Conservation (phyloP, 2,329 filamentous ascomycete genomes). For the Colletotrichum coccodes region DNA sequence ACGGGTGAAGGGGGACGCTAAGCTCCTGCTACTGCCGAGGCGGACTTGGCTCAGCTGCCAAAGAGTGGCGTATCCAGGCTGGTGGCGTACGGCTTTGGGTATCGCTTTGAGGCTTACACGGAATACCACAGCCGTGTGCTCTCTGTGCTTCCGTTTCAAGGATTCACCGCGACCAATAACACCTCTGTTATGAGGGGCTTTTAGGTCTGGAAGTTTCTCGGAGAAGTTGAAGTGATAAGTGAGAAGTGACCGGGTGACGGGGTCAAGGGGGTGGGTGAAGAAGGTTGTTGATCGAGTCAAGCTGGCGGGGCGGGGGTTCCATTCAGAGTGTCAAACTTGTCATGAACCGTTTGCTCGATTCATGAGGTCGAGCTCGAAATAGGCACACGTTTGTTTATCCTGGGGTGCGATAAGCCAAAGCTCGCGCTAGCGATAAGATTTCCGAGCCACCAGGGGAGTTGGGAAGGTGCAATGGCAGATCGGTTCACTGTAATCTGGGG, state of each 20-base stretch:
- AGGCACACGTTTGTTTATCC: neutral
- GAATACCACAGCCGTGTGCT: neutral
- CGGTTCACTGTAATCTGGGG: neutral
- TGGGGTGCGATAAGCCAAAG: neutral
- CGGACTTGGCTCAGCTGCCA: slow-evolving; percentile 7
- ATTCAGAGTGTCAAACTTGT: neutral
- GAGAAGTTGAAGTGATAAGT: neutral
- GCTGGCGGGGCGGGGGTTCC: neutral
- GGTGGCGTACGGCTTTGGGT: neutral
- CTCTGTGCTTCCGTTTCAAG: neutral
- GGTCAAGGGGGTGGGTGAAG: neutral
- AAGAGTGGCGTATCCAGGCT: slow-evolving; percentile 5
- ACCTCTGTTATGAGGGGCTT: too few species aligned
- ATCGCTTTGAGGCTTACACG: neutral
- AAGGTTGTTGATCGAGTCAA: slow-evolving; percentile 13
- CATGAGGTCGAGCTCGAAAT: neutral
- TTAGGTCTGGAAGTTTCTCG: neutral
- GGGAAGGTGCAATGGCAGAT: neutral
- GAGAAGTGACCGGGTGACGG: neutral
- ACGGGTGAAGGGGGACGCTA: neutral
- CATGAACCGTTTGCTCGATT: neutral
- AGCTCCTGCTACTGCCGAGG: neutral
- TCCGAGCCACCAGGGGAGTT: neutral
- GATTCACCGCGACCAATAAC: neutral
- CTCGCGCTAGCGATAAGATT: neutral